phyloP scores from a whole-genome alignment of 257 asterid genomes.

The Striga asiatica region DNA sequence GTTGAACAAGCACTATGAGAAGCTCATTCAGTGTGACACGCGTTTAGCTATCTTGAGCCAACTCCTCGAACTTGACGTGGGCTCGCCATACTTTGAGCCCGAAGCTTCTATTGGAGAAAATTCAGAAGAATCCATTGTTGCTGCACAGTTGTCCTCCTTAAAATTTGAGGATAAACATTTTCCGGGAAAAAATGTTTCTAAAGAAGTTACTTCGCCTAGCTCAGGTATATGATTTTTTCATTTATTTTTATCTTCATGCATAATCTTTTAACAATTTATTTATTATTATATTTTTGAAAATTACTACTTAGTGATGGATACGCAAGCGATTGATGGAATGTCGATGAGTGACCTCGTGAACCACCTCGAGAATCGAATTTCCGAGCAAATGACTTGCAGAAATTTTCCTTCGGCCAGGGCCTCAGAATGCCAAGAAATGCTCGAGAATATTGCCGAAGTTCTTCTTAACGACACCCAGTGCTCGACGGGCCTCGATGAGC shows the following conservation, averaged over 20 bases:
- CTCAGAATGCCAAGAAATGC: constrained; percentile 51
- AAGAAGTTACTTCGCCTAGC: constrained; percentile 49
- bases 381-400: constrained; percentile 58
- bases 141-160: constrained; percentile 32
- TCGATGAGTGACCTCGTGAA: constrained; percentile 64
- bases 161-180: constrained; percentile 23
- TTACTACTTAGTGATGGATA: constrained; percentile 34
- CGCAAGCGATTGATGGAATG: constrained; percentile 38
- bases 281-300: too few species aligned
- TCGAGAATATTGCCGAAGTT: constrained; percentile 39
- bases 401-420: constrained; percentile 39
- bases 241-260: neutral
- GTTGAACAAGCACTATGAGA: constrained; percentile 69
- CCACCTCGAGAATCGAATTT: constrained; percentile 47
- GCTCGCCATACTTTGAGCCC: constrained; percentile 44
- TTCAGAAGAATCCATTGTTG: constrained; percentile 31
- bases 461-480: constrained; percentile 41
- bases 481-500: constrained; percentile 56
- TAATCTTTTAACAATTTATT: neutral
- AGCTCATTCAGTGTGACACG: constrained; percentile 60
- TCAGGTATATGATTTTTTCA: constrained; percentile 36
- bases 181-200: constrained; percentile 22
- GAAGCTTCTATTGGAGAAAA: constrained; percentile 31
- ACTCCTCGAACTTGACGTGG: constrained; percentile 41
- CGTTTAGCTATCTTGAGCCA: constrained; percentile 54